phyloP scores from a whole-genome alignment of 441 rosid genomes.

The Adansonia gregorii region DNA sequence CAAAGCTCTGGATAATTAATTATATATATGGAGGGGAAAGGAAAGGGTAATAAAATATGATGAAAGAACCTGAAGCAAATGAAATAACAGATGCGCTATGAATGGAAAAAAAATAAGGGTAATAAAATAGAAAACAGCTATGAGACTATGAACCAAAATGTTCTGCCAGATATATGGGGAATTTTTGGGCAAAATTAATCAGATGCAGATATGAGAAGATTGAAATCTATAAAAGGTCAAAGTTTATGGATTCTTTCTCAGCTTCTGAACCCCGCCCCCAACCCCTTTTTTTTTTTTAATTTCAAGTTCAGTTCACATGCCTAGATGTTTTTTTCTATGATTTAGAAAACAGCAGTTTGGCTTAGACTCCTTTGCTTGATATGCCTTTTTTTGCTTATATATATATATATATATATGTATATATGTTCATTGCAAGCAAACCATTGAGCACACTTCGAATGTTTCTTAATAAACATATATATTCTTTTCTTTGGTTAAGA shows the following conservation, averaged over 20 bases:
- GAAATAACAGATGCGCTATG: not conserved
- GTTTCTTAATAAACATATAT: not conserved
- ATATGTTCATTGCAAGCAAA: not conserved
- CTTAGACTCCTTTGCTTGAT: too few relatives aligned
- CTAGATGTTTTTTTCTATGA: not conserved
- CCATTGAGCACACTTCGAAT: slow-evolving; percentile 8
- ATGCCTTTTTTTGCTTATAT: not conserved
- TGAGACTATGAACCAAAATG: not conserved
- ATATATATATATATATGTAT: not conserved
- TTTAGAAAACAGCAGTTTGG: too few relatives aligned
- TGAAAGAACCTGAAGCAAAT: not conserved
- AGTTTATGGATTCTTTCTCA: slow-evolving; percentile 19
- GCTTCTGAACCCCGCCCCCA: slow-evolving; percentile 6
- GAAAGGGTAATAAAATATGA: not conserved
- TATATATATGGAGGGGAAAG: not conserved
- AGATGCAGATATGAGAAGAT: slow-evolving; percentile 18
- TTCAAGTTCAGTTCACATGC: not conserved
- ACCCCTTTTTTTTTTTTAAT: not conserved
- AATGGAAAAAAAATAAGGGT: not conserved
- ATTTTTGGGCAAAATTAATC: not conserved
- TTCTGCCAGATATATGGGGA: not conserved
- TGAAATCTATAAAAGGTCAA: not conserved
- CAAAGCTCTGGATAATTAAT: not conserved
- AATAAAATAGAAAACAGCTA: not conserved
- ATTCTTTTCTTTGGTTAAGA: not conserved